Evolutionary conservation across 2,329 filamentous ascomycete genomes (phyloP).

Genomic region (Fusarium fracticaudum): DNA sequence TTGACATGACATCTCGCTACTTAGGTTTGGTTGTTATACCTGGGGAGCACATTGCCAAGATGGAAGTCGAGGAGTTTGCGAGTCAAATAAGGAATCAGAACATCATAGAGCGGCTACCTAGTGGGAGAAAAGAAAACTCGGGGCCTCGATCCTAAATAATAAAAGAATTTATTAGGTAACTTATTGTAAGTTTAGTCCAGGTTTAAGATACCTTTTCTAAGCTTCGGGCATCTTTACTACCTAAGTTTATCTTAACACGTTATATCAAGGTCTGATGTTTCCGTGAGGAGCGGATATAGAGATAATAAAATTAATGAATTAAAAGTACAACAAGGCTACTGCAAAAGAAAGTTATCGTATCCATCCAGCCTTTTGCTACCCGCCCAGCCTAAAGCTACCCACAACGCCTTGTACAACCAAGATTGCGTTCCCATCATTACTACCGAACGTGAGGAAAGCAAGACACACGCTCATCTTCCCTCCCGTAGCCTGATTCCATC

Average conservation of each 20-base stretch:
- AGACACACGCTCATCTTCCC: not conserved
- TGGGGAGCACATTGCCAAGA: conserved; percentile 83
- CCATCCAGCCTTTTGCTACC: conserved; percentile 39
- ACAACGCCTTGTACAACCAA: conserved; percentile 43
- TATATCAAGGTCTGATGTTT: not conserved
- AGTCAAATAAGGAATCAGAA: conserved; percentile 57
- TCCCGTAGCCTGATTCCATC: not conserved
- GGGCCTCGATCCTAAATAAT: not conserved
- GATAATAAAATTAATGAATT: conserved; percentile 43
- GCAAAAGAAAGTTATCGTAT: conserved; percentile 34
- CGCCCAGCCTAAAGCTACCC: conserved; percentile 31
- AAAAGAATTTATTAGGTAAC: not conserved
- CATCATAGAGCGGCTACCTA: conserved; percentile 1
- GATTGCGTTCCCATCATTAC: conserved; percentile 35
- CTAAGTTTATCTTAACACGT: not conserved
- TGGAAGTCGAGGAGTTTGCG: conserved; percentile 83
- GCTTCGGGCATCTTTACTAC: not conserved
- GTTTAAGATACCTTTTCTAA: not conserved
- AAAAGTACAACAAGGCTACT: conserved; percentile 42
- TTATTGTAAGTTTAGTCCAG: not conserved
- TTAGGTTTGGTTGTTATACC: conserved; percentile 92
- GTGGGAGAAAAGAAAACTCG: not conserved
- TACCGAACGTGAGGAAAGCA: conserved; percentile 13
- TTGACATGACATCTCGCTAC: conserved; percentile 85
- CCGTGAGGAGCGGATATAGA: not conserved